Evolutionary conservation across 2,329 filamentous ascomycete genomes (phyloP).

Genomic region (Clarireedia paspali): DNA sequence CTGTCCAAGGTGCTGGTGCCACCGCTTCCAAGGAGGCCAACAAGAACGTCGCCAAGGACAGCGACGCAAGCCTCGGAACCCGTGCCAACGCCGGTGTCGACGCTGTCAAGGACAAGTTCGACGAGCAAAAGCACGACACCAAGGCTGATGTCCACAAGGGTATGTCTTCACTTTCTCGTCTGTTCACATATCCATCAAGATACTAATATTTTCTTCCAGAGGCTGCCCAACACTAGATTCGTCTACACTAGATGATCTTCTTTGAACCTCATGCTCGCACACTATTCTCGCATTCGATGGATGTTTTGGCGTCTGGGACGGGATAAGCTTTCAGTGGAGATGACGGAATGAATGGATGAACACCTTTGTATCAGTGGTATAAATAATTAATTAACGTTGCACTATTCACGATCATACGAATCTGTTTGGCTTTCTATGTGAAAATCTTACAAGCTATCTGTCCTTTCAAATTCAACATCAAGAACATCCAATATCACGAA

Average conservation of each 20-base stretch:
- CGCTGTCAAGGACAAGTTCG: constrained; percentile 43
- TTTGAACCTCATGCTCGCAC: not conserved
- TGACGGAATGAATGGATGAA: not conserved
- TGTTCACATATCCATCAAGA: not conserved
- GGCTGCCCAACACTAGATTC: constrained; percentile 29
- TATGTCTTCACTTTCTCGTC: constrained; percentile 10
- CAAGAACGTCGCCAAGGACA: constrained; percentile 48
- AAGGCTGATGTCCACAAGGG: constrained; percentile 42
- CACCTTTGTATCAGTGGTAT: constrained; percentile 3
- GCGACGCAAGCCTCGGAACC: constrained; percentile 35
- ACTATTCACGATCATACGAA: not conserved
- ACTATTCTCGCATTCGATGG: not conserved
- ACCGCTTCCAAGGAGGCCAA: constrained; percentile 50
- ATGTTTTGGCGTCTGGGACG: constrained; percentile 7
- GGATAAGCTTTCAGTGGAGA: not conserved
- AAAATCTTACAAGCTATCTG: no score
- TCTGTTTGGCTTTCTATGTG: no score
- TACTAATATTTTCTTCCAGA: constrained; percentile 19
- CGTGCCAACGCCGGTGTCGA: constrained; percentile 45
- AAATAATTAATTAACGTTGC: constrained; percentile 4
- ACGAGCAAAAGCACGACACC: constrained; percentile 43
- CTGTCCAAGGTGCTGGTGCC: constrained; percentile 40
- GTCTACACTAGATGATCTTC: not conserved
- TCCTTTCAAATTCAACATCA: no score
- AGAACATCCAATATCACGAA: no score